phyloP scores from a whole-genome alignment of 805 yeast species.

The Nakazawaea siamensis region DNA sequence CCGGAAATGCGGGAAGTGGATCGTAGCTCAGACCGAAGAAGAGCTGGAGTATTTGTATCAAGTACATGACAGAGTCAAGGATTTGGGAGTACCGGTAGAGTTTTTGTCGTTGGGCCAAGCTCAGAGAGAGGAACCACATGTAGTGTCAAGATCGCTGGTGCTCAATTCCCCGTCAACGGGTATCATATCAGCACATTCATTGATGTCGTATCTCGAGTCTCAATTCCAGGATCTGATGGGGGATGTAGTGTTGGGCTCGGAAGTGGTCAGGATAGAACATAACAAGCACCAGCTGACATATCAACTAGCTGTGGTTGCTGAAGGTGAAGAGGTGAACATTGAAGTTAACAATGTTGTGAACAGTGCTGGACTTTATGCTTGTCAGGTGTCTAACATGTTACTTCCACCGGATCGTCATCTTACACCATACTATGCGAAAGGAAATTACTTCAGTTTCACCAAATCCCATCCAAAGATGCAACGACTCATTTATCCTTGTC shows the following conservation, averaged over 20 bases:
- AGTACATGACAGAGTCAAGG: conserved; percentile 34
- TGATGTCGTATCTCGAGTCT: conserved; percentile 51
- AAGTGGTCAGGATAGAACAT: conserved; percentile 34
- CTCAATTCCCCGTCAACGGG: conserved; percentile 79
- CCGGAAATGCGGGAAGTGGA: conserved; percentile 71
- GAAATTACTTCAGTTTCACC: conserved; percentile 64
- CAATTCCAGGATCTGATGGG: conserved; percentile 51
- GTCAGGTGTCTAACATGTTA: conserved; percentile 58
- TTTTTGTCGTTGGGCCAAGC: conserved; percentile 41
- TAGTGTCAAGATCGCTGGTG: conserved; percentile 52
- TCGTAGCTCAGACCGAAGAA: conserved; percentile 69
- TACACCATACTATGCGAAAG: conserved; percentile 68
- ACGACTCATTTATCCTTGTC: conserved; percentile 68
- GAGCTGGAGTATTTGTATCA: conserved; percentile 54
- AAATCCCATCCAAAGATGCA: conserved; percentile 39
- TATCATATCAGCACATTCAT: conserved; percentile 72
- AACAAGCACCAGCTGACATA: conserved; percentile 20
- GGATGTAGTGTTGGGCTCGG: conserved; percentile 55
- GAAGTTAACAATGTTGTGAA: conserved; percentile 57
- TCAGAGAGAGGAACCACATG: conserved; percentile 50
- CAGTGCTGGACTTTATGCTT: conserved; percentile 76
- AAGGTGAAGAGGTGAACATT: conserved; percentile 28
- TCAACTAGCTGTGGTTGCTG: conserved; percentile 18
- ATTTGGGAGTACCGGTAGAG: conserved; percentile 51
- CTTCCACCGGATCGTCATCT: conserved; percentile 55